Conservation (phyloP, 2,329 filamentous ascomycete genomes). For the Ceratocystis cubensis region DNA sequence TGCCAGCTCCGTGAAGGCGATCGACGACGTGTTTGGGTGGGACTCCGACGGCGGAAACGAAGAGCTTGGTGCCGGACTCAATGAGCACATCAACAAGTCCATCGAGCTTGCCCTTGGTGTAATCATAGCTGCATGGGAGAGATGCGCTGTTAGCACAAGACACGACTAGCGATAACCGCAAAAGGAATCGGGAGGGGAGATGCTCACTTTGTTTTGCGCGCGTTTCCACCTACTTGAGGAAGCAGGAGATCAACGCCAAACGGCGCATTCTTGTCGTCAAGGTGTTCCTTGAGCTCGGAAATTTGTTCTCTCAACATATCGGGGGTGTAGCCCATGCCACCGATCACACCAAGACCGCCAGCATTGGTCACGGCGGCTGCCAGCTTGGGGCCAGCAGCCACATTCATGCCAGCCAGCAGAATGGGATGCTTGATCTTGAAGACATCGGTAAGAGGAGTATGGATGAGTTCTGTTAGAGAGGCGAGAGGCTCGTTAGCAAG, state of each 20-base stretch:
- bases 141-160: slow-evolving; percentile 18
- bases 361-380: slow-evolving; percentile 95
- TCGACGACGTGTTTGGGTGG: slow-evolving; percentile 83
- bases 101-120: slow-evolving; percentile 96
- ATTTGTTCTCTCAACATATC: slow-evolving; percentile 96
- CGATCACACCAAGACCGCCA: slow-evolving; percentile 90
- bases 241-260: slow-evolving; percentile 91
- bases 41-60: slow-evolving; percentile 92
- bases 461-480: slow-evolving; percentile 39
- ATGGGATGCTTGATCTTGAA: slow-evolving; percentile 96
- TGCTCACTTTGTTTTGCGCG: slow-evolving; percentile 77
- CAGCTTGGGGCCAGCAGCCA: slow-evolving; percentile 89
- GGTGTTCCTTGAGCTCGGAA: slow-evolving; percentile 76
- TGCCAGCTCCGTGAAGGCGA: slow-evolving; percentile 70
- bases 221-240: slow-evolving; percentile 86
- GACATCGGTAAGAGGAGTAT: slow-evolving; percentile 85
- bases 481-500: not conserved
- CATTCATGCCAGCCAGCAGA: slow-evolving; percentile 96
- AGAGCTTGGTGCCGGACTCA: slow-evolving; percentile 77
- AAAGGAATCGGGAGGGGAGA: not conserved
- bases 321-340: slow-evolving; percentile 88
- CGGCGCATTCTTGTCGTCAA: slow-evolving; percentile 82
- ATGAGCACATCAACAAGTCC: slow-evolving; percentile 88
- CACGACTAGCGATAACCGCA: not conserved
- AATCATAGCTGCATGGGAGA: slow-evolving; percentile 67